Evolutionary conservation across 768 basidiomycete genomes (phyloP).

Genomic region (Auriculariales sp.): DNA sequence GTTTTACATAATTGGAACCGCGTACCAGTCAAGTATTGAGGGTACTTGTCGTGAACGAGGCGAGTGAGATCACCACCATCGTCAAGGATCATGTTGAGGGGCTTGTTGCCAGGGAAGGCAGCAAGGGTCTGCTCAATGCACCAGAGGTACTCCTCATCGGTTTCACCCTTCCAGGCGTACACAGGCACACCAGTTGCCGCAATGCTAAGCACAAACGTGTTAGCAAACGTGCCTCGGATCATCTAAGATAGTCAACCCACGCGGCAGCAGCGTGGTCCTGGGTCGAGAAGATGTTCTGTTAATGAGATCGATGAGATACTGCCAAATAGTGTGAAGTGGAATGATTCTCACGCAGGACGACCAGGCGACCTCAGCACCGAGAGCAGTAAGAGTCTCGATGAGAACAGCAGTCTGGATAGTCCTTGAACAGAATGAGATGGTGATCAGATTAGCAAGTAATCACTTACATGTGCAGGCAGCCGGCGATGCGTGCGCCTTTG

Average conservation of each 20-base stretch:
- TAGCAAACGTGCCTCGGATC: background rate
- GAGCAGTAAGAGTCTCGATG: conserved; percentile 90
- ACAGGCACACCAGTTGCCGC: conserved; percentile 98
- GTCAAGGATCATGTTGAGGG: conserved; percentile 97
- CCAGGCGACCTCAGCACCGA: conserved; percentile 98
- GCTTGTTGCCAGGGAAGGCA: conserved; percentile 72
- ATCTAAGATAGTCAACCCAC: conserved; percentile 28
- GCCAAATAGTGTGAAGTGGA: conserved; percentile 1
- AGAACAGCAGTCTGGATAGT: conserved; percentile 97
- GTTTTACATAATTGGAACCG: too few species aligned
- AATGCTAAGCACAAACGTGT: conserved; percentile 36
- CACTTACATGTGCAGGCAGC: conserved; percentile 89
- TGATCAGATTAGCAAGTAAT: conserved; percentile 1
- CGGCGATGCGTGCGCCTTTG: conserved; percentile 89
- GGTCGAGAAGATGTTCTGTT: conserved; percentile 96
- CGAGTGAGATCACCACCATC: conserved; percentile 95
- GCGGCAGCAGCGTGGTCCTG: conserved; percentile 99
- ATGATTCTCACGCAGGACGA: conserved; percentile 79
- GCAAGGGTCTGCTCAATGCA: conserved; percentile 91
- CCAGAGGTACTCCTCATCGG: conserved; percentile 97
- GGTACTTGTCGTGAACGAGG: conserved; percentile 92
- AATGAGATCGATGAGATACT: background rate
- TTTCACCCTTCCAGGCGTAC: conserved; percentile 99
- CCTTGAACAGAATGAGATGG: conserved; percentile 31
- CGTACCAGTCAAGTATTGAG: conserved; percentile 69